Evolutionary conservation across 192 early-diverging fungal species (phyloP).

Genomic region (Coemansia sp.): DNA sequence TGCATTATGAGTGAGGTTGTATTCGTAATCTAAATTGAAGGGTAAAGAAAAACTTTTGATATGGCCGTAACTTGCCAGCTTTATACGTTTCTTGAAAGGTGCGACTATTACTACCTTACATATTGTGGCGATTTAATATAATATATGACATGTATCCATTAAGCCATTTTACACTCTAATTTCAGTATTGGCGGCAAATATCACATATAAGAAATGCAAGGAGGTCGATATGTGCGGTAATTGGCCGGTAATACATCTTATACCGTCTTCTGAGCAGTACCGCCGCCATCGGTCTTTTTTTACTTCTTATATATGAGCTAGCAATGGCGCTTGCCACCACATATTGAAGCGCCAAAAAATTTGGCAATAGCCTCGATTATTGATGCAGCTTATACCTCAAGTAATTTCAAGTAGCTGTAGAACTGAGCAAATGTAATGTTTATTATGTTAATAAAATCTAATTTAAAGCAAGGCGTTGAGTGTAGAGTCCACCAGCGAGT

Average conservation of each 20-base stretch:
- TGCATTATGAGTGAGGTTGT: constrained; percentile 30
- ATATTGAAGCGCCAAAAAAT: not conserved
- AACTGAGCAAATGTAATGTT: no score
- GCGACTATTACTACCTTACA: no score
- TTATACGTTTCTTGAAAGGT: constrained; percentile 1
- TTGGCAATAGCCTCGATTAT: no score
- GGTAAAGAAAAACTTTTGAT: constrained; percentile 3
- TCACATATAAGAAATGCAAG: constrained; percentile 11
- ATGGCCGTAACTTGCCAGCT: constrained; percentile 5
- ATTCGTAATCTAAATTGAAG: not conserved
- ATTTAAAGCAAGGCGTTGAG: constrained; percentile 34
- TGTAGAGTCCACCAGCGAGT: constrained; percentile 40
- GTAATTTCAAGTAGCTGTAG: no score
- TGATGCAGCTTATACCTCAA: no score
- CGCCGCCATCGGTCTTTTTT: not conserved
- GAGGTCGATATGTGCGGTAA: constrained; percentile 1
- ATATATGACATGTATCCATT: constrained; percentile 16
- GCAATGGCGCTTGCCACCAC: not conserved
- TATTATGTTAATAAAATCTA: not conserved
- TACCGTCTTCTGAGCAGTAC: not conserved
- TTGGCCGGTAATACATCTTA: not conserved
- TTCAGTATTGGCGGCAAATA: not conserved
- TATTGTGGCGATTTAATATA: not conserved
- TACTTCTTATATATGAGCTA: not conserved
- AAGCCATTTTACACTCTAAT: constrained; percentile 21